These are phyloP conservation scores for Candida ortonii DNA, from an alignment of 805 yeast species.

Conservation along the genomic window DNA sequence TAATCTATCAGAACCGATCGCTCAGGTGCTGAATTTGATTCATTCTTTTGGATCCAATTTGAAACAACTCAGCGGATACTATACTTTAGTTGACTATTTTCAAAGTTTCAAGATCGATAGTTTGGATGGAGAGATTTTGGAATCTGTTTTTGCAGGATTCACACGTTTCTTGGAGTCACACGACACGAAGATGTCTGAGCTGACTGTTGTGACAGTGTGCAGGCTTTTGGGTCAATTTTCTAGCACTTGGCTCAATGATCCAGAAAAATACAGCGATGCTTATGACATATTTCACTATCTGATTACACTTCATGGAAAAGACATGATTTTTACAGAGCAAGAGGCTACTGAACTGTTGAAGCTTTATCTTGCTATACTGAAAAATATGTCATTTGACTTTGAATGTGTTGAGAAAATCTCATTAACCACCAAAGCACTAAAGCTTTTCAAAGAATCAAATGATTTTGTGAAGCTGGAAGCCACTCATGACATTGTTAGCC, in stretches of 20 bases:
- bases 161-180: constrained; percentile 20
- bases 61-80: constrained; percentile 13
- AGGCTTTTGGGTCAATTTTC: constrained; percentile 29
- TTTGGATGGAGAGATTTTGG: constrained; percentile 8
- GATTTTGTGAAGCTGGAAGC: constrained; percentile 26
- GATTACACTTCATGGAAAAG: constrained; percentile 37
- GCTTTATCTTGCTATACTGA: constrained; percentile 33
- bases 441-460: constrained; percentile 12
- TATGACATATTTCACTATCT: constrained; percentile 49
- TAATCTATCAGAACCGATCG: too few relatives aligned
- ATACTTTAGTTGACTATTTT: constrained; percentile 14
- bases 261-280: constrained; percentile 7
- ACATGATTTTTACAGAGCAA: constrained; percentile 38
- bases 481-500: constrained; percentile 14
- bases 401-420: constrained; percentile 1
- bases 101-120: not conserved
- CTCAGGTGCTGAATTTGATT: constrained; percentile 8
- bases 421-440: constrained; percentile 1
- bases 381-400: constrained; percentile 9
- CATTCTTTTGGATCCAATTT: constrained; percentile 11
- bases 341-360: constrained; percentile 33
- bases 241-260: constrained; percentile 27
- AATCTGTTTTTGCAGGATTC: constrained; percentile 10
- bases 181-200: constrained; percentile 38
- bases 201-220: constrained; percentile 35